Base-by-base conservation (phyloP, 2,329 filamentous ascomycete species). In the Aspergillus caelatus region DNA sequence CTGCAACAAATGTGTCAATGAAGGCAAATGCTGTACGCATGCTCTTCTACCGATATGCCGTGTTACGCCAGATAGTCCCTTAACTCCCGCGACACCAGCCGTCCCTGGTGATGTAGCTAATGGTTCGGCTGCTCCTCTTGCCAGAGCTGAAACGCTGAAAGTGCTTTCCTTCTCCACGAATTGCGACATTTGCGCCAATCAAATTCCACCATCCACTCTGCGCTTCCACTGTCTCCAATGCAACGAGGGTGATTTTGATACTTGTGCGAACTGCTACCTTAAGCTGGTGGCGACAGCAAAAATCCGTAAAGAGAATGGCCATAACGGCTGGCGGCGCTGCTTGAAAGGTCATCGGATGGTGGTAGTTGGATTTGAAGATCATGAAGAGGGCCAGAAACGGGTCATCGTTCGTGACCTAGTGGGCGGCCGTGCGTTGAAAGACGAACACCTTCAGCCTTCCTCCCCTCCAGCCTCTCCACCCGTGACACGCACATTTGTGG, bases 1-100 rank as follows among this genome's bases (percentile, higher is more conserved):
- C 75, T 98, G 94, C 79, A 93, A 94, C 70, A 81, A 85, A 64
- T 98, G 94, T 68, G 92, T 97, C 34, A 94, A 94, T 63, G 88
- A 90, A 75, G 93, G 92, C 19, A 85, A 85, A 64, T 91, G 89
- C 64, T 98, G 94, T 78, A 91, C 89, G 0, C 94, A 98, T 73
- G 84, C 91, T 8, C 83, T 98, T 0, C 81, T 96, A 0, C 92
- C 94, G 0, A 81, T 96, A 52, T 86, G 89, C 0, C 90, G 93
- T 68, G 65, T 74, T 10, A 83, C 86, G 52, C 76, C 80, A 9
- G 58, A 64, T 9, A 62, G 67, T 30, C 62, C 36, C 6, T 54
- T 65, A 26, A 54, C 58, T 19, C 26, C 67, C 14, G 57, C 64
- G 45, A 52, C 66, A 34, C 50, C 66, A 41, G 50, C 66, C 57